Evolutionary conservation across 192 early-diverging fungal species (phyloP), one percentile per base, ranked within the genome.

Genomic region (Diversispora epigaea): DNA sequence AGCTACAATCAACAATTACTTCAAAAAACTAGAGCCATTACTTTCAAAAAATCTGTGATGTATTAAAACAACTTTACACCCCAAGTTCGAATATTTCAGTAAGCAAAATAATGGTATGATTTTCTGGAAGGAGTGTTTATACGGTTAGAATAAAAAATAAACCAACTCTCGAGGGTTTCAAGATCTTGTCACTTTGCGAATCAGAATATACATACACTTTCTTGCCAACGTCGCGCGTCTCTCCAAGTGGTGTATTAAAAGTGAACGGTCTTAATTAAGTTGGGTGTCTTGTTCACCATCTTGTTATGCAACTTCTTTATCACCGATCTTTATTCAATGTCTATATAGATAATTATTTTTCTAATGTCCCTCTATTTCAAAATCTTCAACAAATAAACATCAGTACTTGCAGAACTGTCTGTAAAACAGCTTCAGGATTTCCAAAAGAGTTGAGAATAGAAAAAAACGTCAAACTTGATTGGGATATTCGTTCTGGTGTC

Each of bases 281-380:
- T 57, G 15, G 12, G 2, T 57, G 4, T 3, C 55, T n/a, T 4
- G 12, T 57, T 5, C 19, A 57, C n/a, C n/a, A 57, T 57, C 0
- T 57, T n/a, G 0, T 19, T 57, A n/a, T n/a, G 15, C 55, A 57
- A 14, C 55, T 57, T 19, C 12, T n/a, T 7, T 57, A 57, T 5
- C 19, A 57, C n/a, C 12, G 77, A 77, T 45, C 21, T 75, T 10
- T 71, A 68, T 64, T 79, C 75, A 75, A 75, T 57, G 19, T 57
- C 77, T 69, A 82, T 77, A 60, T 50, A 5, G 49, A 50, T 14
- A 50, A 6, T 5, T 79, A 77, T 63, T 72, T 82, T 68, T 58
- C 74, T 52, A 77, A 50, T 11, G 55, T 79, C 15, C 64, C 71
- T 14, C 73, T 79, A 14, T 82, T 82, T 54, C 49, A 66, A 25